phyloP scores from a whole-genome alignment of 805 yeast genomes.

The Torulaspora gathmanii region DNA sequence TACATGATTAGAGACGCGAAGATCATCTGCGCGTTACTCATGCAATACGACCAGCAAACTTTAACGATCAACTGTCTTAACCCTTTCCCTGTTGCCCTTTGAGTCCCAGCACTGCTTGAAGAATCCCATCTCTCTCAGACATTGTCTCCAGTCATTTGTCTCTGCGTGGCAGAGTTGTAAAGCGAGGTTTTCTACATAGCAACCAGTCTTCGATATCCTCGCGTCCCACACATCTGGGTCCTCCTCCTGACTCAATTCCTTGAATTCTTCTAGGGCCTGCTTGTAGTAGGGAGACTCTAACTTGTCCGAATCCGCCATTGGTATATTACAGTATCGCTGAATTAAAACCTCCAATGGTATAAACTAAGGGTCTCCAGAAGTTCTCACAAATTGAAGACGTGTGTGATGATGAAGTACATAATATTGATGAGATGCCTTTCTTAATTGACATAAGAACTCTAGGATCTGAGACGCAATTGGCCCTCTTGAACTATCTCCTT shows the following conservation, averaged over 20 bases:
- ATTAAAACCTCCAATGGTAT: background rate
- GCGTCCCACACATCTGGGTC: constrained; percentile 76
- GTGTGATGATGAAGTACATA: background rate
- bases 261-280: constrained; percentile 32
- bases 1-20: background rate
- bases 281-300: constrained; percentile 23
- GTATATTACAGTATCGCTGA: no score
- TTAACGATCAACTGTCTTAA: constrained; percentile 28
- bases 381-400: background rate
- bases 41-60: background rate
- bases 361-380: background rate
- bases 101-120: constrained; percentile 61
- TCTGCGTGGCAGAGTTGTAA: constrained; percentile 77
- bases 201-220: constrained; percentile 71
- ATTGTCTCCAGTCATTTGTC: constrained; percentile 74
- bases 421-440: no score
- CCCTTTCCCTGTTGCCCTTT: constrained; percentile 51
- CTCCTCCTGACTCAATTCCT: constrained; percentile 43
- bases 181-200: constrained; percentile 63
- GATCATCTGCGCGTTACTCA: background rate
- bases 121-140: constrained; percentile 59
- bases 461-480: background rate
- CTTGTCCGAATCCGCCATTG: background rate
- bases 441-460: no score
- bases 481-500: no score